These are phyloP conservation scores for Amanita fuliginea DNA, from an alignment of 768 basidiomycete species.

Conservation along the genomic window DNA sequence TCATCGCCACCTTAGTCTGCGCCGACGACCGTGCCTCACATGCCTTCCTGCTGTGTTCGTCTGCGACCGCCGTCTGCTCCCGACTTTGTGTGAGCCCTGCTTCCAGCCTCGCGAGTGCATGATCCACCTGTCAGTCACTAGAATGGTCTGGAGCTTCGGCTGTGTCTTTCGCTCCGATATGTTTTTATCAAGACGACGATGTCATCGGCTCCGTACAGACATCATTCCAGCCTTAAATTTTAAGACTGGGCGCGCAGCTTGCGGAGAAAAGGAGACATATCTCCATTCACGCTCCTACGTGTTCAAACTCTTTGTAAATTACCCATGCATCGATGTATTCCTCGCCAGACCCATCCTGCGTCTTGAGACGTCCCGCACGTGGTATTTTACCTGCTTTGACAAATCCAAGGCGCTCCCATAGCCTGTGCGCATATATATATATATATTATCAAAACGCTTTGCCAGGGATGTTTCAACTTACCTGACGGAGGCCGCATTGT, in stretches of 20 bases:
- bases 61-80: not conserved
- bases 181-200: no score
- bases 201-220: no score
- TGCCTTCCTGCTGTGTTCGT: not conserved
- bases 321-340: conserved; percentile 87
- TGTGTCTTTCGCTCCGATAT: no score
- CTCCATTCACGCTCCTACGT: no score
- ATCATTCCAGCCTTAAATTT: no score
- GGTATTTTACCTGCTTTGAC: conserved; percentile 69
- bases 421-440: conserved; percentile 19
- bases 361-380: conserved; percentile 60
- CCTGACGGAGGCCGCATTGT: conserved; percentile 68
- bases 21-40: not conserved
- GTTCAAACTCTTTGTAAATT: conserved; percentile 66
- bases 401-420: conserved; percentile 85
- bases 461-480: conserved; percentile 18
- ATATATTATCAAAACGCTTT: no score
- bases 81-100: not conserved
- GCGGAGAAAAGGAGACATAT: no score
- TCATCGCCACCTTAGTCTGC: not conserved
- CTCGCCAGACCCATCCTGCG: conserved; percentile 59
- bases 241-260: no score
- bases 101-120: no score
- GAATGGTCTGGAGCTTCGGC: no score
- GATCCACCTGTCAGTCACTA: no score